Conservation (phyloP, 768 basidiomycete genomes). For the Termitomyces sp. region DNA sequence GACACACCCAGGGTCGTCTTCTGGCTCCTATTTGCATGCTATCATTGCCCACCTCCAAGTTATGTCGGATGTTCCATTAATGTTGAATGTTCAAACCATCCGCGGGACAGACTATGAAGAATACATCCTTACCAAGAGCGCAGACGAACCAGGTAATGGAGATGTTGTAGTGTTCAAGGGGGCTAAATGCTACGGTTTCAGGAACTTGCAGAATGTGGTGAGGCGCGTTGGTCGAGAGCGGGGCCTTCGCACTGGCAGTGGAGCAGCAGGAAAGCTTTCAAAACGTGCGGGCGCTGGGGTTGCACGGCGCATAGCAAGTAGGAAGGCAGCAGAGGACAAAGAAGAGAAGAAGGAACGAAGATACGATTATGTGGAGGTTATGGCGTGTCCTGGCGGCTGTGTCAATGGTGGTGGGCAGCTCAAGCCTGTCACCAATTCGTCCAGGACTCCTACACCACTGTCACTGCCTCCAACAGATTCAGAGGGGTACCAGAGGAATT, state of each 20-base stretch:
- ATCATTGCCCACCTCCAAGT: conserved; percentile 56
- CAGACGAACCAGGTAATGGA: conserved; percentile 27
- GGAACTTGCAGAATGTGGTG: conserved; percentile 96
- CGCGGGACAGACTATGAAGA: conserved; percentile 81
- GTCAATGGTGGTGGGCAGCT: conserved; percentile 97
- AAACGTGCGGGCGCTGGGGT: conserved; percentile 16
- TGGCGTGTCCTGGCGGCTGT: conserved; percentile 98
- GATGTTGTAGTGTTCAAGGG: conserved; percentile 81
- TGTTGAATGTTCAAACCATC: conserved; percentile 51
- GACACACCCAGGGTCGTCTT: conserved; percentile 78
- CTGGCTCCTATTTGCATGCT: conserved; percentile 88
- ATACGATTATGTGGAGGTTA: conserved; percentile 95
- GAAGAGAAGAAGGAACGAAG: conserved; percentile 38
- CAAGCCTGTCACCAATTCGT: conserved; percentile 27
- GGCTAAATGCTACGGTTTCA: conserved; percentile 95
- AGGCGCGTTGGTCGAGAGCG: conserved; percentile 86
- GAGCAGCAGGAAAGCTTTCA: conserved; percentile 54
- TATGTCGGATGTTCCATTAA: conserved; percentile 40
- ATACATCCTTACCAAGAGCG: conserved; percentile 43
- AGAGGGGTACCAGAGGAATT: conserved; percentile 66
- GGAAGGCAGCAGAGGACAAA: conserved; percentile 29
- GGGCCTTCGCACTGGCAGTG: conserved; percentile 67
- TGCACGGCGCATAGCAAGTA: conserved; percentile 24
- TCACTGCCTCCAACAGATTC: conserved; percentile 35
- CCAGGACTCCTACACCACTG: background rate